A percentile compares a stretch with the other conserved stretches of the same genome.
These are phyloP conservation scores for Paecilomyces sp. DNA, from an alignment of 2,329 filamentous ascomycete genomes.

Conservation along the genomic window DNA sequence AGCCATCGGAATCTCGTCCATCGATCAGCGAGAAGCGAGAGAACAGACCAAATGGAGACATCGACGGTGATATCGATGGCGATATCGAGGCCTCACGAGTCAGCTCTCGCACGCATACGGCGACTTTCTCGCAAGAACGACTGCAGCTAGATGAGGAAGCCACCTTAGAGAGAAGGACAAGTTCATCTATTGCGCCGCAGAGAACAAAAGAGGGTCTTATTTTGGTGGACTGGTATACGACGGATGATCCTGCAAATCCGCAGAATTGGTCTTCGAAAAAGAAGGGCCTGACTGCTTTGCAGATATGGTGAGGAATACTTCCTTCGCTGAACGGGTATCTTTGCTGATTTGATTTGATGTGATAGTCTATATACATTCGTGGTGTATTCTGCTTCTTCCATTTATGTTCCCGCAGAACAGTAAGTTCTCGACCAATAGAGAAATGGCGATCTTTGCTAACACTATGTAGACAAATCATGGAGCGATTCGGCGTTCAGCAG, in stretches of 20 bases:
- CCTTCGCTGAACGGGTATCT: slow-evolving; percentile 23
- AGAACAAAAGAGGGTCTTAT: slow-evolving; percentile 29
- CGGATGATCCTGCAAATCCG: slow-evolving; percentile 18
- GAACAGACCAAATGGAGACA: not conserved
- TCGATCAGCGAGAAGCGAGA: not conserved
- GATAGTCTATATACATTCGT: slow-evolving; percentile 30
- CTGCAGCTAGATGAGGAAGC: slow-evolving; percentile 23
- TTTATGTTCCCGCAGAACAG: slow-evolving; percentile 11
- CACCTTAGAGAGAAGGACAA: slow-evolving; percentile 16
- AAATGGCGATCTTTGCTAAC: not conserved
- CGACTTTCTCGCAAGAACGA: slow-evolving; percentile 17
- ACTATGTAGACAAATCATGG: not conserved
- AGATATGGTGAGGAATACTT: slow-evolving; percentile 9
- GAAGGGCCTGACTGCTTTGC: slow-evolving; percentile 13
- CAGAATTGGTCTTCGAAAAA: slow-evolving; percentile 17
- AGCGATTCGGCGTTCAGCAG: slow-evolving; percentile 16
- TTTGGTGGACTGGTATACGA: slow-evolving; percentile 27
- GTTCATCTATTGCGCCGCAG: slow-evolving; percentile 22
- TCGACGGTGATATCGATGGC: not conserved
- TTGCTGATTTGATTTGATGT: slow-evolving; percentile 49
- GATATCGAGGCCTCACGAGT: not conserved
- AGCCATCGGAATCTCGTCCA: not conserved
- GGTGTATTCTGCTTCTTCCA: slow-evolving; percentile 16
- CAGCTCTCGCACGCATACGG: slow-evolving; percentile 6
- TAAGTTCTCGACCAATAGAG: not conserved